phyloP scores from a whole-genome alignment of 192 early-diverging fungal species.

The Podila minutissima region DNA sequence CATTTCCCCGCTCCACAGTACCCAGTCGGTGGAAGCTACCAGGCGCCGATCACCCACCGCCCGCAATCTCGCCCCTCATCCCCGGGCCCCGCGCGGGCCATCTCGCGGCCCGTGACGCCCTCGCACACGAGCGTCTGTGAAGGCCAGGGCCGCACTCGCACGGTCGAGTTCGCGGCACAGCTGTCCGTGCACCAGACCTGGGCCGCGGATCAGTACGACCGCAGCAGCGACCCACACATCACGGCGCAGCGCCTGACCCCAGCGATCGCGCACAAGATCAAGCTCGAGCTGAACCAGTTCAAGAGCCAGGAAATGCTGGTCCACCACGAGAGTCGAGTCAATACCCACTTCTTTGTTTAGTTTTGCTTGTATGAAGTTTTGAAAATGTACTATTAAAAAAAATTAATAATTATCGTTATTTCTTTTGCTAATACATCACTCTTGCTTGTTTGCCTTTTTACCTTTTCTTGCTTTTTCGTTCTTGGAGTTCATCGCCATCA shows the following conservation, averaged over 20 bases:
- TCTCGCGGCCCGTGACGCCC: not conserved
- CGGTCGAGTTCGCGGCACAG: slow-evolving; percentile 58
- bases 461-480: too few relatives aligned
- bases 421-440: too few relatives aligned
- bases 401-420: too few relatives aligned
- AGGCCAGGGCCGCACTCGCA: too few relatives aligned
- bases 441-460: too few relatives aligned
- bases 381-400: not conserved
- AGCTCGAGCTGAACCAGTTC: slow-evolving; percentile 94
- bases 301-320: slow-evolving; percentile 93
- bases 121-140: not conserved
- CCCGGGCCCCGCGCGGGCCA: too few relatives aligned
- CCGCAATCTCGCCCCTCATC: too few relatives aligned
- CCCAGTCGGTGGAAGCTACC: too few relatives aligned
- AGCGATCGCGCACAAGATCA: slow-evolving; percentile 85
- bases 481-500: too few relatives aligned
- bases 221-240: slow-evolving; percentile 78
- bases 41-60: too few relatives aligned
- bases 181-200: slow-evolving; percentile 72
- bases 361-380: too few relatives aligned
- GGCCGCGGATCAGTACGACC: slow-evolving; percentile 85
- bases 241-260: slow-evolving; percentile 89
- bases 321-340: slow-evolving; percentile 76
- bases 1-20: too few relatives aligned
- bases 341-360: slow-evolving; percentile 80